These are phyloP conservation scores for Apiospora sp. DNA, from an alignment of 2,329 filamentous ascomycete species.

Conservation along the genomic window DNA sequence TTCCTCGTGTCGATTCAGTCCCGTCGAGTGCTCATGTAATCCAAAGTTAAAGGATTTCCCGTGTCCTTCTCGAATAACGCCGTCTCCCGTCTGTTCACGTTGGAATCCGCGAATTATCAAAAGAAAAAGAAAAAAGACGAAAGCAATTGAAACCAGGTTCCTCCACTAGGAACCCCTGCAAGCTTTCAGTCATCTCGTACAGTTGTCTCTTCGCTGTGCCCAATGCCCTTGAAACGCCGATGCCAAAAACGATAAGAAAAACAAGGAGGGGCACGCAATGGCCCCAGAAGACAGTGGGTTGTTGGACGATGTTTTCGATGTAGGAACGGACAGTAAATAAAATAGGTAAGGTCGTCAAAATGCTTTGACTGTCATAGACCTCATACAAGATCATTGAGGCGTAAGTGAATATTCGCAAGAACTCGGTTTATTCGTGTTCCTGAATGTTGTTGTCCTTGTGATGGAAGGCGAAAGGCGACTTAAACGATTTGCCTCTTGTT, in stretches of 20 bases:
- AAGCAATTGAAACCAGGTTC: constrained; percentile 10
- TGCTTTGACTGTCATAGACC: constrained; percentile 12
- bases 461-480: constrained; percentile 41
- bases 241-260: constrained; percentile 23
- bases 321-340: neutral
- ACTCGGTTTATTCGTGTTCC: constrained; percentile 37
- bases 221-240: constrained; percentile 28
- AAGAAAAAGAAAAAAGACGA: constrained; percentile 5
- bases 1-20: constrained; percentile 13
- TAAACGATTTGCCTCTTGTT: constrained; percentile 46
- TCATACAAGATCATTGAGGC: constrained; percentile 22
- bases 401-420: neutral
- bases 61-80: constrained; percentile 21
- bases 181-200: constrained; percentile 30
- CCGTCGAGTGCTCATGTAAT: constrained; percentile 13
- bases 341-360: constrained; percentile 8
- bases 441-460: constrained; percentile 39
- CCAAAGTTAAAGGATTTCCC: constrained; percentile 19
- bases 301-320: constrained; percentile 9
- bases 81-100: constrained; percentile 13
- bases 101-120: constrained; percentile 15
- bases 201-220: constrained; percentile 29
- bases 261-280: neutral
- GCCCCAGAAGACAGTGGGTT: neutral
- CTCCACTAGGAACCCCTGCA: constrained; percentile 24